phyloP scores from a whole-genome alignment of 306 rosid genomes.

The Dryas drummondii region DNA sequence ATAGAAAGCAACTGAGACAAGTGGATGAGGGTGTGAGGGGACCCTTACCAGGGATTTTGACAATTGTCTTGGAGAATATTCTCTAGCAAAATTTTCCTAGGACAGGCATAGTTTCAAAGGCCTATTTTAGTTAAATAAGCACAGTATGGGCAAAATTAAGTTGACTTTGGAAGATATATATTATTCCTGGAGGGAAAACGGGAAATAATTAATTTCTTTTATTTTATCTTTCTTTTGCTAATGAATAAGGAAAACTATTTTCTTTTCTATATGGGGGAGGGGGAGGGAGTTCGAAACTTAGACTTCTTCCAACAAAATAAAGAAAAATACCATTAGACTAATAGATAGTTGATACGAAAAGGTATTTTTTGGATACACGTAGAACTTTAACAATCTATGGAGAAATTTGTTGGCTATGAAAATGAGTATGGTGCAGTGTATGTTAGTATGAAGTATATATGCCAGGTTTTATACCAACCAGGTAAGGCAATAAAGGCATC shows the following conservation, averaged over 20 bases:
- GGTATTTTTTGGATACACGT: too few species aligned
- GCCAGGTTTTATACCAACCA: constrained; percentile 48
- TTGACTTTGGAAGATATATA: constrained; percentile 14
- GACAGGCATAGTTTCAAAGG: background rate
- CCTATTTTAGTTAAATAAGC: background rate
- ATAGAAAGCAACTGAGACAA: background rate
- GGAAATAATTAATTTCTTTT: background rate
- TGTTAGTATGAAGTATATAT: background rate
- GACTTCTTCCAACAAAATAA: too few species aligned
- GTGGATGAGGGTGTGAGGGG: constrained; percentile 3
- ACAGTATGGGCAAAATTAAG: constrained; percentile 3
- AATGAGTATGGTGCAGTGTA: background rate
- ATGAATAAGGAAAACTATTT: too few species aligned
- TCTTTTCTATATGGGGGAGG: too few species aligned
- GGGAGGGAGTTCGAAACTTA: too few species aligned
- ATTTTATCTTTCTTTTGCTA: background rate
- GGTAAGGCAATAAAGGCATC: constrained; percentile 99
- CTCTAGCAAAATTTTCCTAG: background rate
- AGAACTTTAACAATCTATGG: too few species aligned
- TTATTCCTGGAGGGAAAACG: background rate
- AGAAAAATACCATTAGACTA: too few species aligned
- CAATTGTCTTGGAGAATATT: constrained; percentile 9
- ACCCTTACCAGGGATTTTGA: background rate
- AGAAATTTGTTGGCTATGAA: too few species aligned
- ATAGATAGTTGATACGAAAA: too few species aligned